These are phyloP conservation scores for Linanthus parryae DNA, from an alignment of 148 eudicot genomes.

Conservation along the genomic window DNA sequence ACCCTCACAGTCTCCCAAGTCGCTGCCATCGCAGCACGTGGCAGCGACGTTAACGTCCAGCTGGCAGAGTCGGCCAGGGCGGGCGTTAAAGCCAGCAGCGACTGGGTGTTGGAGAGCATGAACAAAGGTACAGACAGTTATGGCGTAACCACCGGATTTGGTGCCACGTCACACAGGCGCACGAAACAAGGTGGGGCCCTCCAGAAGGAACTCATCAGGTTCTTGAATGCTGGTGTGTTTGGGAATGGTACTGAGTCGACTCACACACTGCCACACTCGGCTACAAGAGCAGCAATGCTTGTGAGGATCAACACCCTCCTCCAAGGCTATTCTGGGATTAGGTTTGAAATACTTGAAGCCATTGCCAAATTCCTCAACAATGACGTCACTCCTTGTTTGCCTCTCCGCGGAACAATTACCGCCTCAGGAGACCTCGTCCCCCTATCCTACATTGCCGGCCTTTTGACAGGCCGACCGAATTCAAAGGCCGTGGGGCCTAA, in stretches of 20 bases:
- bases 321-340: constrained; percentile 28
- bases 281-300: constrained; percentile 28
- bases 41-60: constrained; percentile 13
- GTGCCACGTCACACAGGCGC: constrained; percentile 28
- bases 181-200: constrained; percentile 26
- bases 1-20: constrained; percentile 21
- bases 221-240: constrained; percentile 32
- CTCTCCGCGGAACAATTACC: constrained; percentile 27
- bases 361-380: constrained; percentile 22
- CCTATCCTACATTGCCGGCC: constrained; percentile 30
- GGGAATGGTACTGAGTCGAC: constrained; percentile 18
- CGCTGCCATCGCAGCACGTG: constrained; percentile 17
- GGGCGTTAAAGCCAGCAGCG: constrained; percentile 27
- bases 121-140: constrained; percentile 22
- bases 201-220: constrained; percentile 28
- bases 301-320: constrained; percentile 31
- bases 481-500: constrained; percentile 23
- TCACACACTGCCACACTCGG: constrained; percentile 23
- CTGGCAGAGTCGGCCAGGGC: constrained; percentile 22
- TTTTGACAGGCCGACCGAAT: constrained; percentile 24
- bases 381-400: constrained; percentile 32
- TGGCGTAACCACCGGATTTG: constrained; percentile 30
- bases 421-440: constrained; percentile 32
- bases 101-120: constrained; percentile 33
- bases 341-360: constrained; percentile 28